A percentile compares a stretch with the other conserved stretches of the same genome.
Conservation (phyloP, 495 filamentous ascomycete species). For the Tuber borchii region DNA sequence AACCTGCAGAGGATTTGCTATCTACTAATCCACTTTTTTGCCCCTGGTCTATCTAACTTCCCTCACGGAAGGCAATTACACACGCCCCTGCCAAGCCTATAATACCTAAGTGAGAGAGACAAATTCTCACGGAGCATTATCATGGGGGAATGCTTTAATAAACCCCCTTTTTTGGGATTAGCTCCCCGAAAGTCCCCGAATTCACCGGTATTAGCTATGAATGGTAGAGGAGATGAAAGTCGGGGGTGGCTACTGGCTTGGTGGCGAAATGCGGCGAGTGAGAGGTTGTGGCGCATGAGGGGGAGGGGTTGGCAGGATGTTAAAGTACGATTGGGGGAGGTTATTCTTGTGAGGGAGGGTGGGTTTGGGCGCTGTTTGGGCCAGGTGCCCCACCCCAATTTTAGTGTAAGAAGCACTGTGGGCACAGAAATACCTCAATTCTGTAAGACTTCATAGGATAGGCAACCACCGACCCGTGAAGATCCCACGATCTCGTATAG, state of each 20-base stretch:
- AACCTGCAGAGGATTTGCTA: neutral
- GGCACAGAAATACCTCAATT: neutral
- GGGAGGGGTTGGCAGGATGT: neutral
- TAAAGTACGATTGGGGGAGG: neutral
- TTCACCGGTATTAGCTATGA: neutral
- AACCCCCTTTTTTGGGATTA: neutral
- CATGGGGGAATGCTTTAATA: neutral
- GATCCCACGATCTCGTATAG: neutral
- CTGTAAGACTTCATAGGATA: neutral
- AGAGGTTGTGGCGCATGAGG: neutral
- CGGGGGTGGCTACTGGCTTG: neutral
- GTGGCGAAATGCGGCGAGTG: neutral
- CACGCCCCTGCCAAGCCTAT: neutral
- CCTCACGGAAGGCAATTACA: neutral
- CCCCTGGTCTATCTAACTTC: neutral
- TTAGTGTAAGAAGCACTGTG: neutral
- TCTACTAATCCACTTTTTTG: neutral
- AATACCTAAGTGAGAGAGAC: neutral
- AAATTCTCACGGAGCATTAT: neutral
- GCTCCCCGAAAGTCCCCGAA: neutral
- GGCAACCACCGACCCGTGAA: neutral
- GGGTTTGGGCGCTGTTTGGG: neutral
- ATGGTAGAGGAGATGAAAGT: neutral
- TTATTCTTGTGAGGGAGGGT: neutral
- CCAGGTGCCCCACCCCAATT: neutral